Base-by-base conservation (phyloP, 169 alveolate species). In the Plasmodium blacklocki region DNA sequence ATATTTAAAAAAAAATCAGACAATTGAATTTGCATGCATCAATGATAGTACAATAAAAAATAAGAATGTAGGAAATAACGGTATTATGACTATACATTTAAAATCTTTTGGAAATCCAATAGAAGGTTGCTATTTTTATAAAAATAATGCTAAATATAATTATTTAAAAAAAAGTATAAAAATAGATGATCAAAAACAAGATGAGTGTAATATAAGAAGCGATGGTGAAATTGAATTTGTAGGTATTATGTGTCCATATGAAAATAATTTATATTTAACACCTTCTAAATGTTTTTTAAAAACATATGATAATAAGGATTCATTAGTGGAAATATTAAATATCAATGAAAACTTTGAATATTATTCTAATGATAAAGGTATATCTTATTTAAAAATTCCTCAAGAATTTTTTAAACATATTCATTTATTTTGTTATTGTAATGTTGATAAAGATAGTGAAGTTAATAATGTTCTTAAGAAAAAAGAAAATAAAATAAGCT, bases 111-210 rank as follows among this genome's bases (percentile, higher is more conserved):
- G 91, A 1, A 39, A 4, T 14, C 19, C 8, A 83, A 47, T 83
- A n/a, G 66, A 83, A 3, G 91, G 91, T 14, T 83, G 91, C 9
- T 64, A 83, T 60, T 83, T 68, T 47, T 83, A 83, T 62, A 67
- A 68, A 60, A n/a, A 59, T 83, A 8, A 43, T 12, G 68, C 68
- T 7, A 62, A 68, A 83, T 12, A 52, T 60, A 83, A 15, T 23
- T 67, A 43, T 59, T 68, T 83, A 23, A 83, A 67, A 56, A 56
- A 83, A 1, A 68, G 63, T 29, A 83, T 83, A 39, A 83, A 83
- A 67, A 62, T 68, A 3, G 85, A 73, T 19, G 56, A 75, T n/a
- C 14, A 0, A 1, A 5, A 7, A 56, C 67, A 56, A 18, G 64
- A 56, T 15, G 64, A 56, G 8, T 83, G 91, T 47, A 45, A 5